These are phyloP conservation scores for Aspergillus taichungensis DNA, from an alignment of 495 filamentous ascomycete genomes.

Conservation along the genomic window DNA sequence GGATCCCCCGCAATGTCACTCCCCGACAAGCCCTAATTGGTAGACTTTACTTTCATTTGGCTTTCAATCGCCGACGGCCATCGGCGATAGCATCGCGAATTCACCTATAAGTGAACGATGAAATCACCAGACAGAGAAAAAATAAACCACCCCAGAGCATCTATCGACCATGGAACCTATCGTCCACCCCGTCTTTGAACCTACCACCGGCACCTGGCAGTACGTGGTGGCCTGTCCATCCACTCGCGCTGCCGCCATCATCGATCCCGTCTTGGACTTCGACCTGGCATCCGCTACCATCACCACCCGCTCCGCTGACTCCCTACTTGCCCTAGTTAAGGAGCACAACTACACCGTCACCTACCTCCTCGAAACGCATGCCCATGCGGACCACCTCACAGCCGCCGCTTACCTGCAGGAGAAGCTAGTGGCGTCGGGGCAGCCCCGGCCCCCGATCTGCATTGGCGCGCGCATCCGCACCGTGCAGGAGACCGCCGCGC, in stretches of 20 bases:
- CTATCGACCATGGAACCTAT: constrained; percentile 15
- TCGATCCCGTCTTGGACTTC: constrained; percentile 49
- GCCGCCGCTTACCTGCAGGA: constrained; percentile 43
- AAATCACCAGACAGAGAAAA: too few relatives aligned
- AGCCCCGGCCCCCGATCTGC: constrained; percentile 23
- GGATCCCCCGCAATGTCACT: too few relatives aligned
- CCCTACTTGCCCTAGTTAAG: constrained; percentile 24
- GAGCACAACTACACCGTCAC: constrained; percentile 33
- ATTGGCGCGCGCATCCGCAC: constrained; percentile 40
- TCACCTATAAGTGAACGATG: too few relatives aligned
- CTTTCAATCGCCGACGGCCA: too few relatives aligned
- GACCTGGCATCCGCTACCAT: constrained; percentile 29
- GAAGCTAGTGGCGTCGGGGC: constrained; percentile 16
- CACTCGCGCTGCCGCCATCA: constrained; percentile 38
- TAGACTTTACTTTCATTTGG: too few relatives aligned
- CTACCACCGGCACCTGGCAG: constrained; percentile 41
- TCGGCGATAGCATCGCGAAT: too few relatives aligned
- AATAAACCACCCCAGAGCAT: too few relatives aligned
- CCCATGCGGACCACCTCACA: constrained; percentile 49
- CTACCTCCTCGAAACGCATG: constrained; percentile 45
- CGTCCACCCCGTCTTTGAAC: constrained; percentile 29
- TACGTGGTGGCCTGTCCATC: constrained; percentile 43
- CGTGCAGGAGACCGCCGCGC: constrained; percentile 36
- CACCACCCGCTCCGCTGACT: constrained; percentile 37
- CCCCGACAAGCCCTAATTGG: too few relatives aligned